Evolutionary conservation across 108 stramenopile species (phyloP).

Genomic region (Stephanodiscus triporus): DNA sequence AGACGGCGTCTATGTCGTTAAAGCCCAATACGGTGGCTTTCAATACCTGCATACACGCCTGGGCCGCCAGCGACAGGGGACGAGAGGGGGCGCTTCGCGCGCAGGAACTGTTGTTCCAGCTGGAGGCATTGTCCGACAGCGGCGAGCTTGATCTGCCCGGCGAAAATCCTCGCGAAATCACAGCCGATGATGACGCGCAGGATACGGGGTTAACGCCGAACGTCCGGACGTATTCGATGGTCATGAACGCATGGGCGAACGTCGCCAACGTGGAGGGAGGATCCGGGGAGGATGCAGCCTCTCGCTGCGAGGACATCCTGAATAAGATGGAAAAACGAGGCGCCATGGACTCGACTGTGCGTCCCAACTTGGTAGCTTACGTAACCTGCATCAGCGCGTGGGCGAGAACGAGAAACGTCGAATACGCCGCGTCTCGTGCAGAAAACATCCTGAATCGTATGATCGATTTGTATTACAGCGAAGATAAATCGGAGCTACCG

Average conservation of each 20-base stretch:
- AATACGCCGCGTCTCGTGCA: conserved; percentile 43
- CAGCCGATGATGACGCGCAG: conserved; percentile 16
- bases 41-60: conserved; percentile 51
- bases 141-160: conserved; percentile 44
- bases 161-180: neutral
- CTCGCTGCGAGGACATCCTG: conserved; percentile 38
- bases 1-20: neutral
- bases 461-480: conserved; percentile 44
- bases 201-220: conserved; percentile 44
- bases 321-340: conserved; percentile 42
- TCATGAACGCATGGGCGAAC: conserved; percentile 64
- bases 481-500: conserved; percentile 18
- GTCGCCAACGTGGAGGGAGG: conserved; percentile 19
- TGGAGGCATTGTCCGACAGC: conserved; percentile 39
- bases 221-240: conserved; percentile 49
- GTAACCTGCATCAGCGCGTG: conserved; percentile 39
- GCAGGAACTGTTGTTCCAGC: conserved; percentile 48
- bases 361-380: conserved; percentile 43
- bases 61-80: conserved; percentile 27
- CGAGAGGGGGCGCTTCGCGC: conserved; percentile 51
- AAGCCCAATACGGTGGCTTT: conserved; percentile 54
- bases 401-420: conserved; percentile 21
- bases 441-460: conserved; percentile 51
- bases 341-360: conserved; percentile 26
- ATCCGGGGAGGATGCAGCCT: conserved; percentile 36